These are phyloP conservation scores for Oryza glumipatula DNA, from an alignment of 176 grass and related monocot species.

Conservation along the genomic window DNA sequence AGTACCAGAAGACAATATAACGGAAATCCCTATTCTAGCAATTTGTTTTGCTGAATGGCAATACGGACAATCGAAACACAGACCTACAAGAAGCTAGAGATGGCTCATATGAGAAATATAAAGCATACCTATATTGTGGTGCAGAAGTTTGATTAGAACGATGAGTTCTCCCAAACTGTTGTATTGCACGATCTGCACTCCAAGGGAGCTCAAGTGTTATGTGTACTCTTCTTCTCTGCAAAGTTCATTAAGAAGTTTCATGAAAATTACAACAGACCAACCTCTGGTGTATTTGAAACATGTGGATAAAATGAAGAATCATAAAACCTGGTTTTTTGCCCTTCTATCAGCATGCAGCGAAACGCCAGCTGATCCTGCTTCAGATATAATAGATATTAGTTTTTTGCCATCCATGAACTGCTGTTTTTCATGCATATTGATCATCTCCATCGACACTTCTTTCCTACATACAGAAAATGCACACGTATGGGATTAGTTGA, in stretches of 20 bases:
- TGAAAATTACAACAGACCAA: conserved; percentile 14
- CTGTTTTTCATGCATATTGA: conserved; percentile 99
- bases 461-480: conserved; percentile 64
- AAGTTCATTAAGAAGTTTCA: conserved; percentile 27
- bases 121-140: conserved; percentile 85
- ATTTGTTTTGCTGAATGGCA: neutral
- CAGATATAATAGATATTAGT: conserved; percentile 95
- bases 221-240: conserved; percentile 91
- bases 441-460: conserved; percentile 99
- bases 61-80: conserved; percentile 21
- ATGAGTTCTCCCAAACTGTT: conserved; percentile 97
- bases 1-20: conserved; percentile 23
- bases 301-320: conserved; percentile 25
- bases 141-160: conserved; percentile 99
- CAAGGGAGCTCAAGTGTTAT: conserved; percentile 99
- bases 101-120: conserved; percentile 26
- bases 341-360: conserved; percentile 97
- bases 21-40: conserved; percentile 21
- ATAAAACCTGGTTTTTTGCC: conserved; percentile 81
- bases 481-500: conserved; percentile 23
- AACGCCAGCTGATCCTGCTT: conserved; percentile 98
- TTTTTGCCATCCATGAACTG: conserved; percentile 94
- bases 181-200: conserved; percentile 98
- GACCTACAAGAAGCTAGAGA: conserved; percentile 22
- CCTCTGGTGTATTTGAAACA: conserved; percentile 1